phyloP scores from a whole-genome alignment of 1,139 yeast species.

The Kodamaea arcana region DNA sequence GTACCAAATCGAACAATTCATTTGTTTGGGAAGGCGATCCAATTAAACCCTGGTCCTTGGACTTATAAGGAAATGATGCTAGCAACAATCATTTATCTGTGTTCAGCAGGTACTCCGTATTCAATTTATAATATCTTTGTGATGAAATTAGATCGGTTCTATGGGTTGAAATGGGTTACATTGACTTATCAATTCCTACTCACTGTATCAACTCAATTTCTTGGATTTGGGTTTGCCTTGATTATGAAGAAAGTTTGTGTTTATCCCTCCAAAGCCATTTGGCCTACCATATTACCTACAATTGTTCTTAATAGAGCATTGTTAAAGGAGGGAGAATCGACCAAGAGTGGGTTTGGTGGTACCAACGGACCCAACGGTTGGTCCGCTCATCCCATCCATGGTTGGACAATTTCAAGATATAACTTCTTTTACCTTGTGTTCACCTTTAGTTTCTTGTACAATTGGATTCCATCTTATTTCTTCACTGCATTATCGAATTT shows the following conservation, averaged over 20 bases:
- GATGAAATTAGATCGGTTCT: slow-evolving; percentile 42
- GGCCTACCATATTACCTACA: slow-evolving; percentile 47
- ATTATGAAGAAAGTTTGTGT: slow-evolving; percentile 42
- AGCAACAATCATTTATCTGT: slow-evolving; percentile 41
- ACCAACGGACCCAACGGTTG: slow-evolving; percentile 6
- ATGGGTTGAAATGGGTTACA: slow-evolving; percentile 43
- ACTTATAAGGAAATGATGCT: slow-evolving; percentile 30
- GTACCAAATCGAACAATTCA: slow-evolving; percentile 26
- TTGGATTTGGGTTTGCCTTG: slow-evolving; percentile 47
- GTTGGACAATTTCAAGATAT: slow-evolving; percentile 41
- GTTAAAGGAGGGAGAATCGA: slow-evolving; percentile 25
- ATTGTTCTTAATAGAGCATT: slow-evolving; percentile 43
- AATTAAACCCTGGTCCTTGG: slow-evolving; percentile 43
- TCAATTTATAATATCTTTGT: slow-evolving; percentile 43
- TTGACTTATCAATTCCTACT: slow-evolving; percentile 36
- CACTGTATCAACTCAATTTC: slow-evolving; percentile 39
- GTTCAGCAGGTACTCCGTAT: slow-evolving; percentile 44
- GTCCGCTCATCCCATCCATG: slow-evolving; percentile 26
- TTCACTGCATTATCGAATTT: slow-evolving; percentile 40
- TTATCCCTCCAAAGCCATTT: slow-evolving; percentile 41
- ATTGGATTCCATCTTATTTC: slow-evolving; percentile 42
- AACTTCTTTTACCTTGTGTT: slow-evolving; percentile 36
- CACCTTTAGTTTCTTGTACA: slow-evolving; percentile 32
- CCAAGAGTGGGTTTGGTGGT: slow-evolving; percentile 7
- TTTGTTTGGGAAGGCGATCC: slow-evolving; percentile 19